Evolutionary conservation across 192 early-diverging fungal genomes (phyloP).

Genomic region (Backusella mclennaniae): DNA sequence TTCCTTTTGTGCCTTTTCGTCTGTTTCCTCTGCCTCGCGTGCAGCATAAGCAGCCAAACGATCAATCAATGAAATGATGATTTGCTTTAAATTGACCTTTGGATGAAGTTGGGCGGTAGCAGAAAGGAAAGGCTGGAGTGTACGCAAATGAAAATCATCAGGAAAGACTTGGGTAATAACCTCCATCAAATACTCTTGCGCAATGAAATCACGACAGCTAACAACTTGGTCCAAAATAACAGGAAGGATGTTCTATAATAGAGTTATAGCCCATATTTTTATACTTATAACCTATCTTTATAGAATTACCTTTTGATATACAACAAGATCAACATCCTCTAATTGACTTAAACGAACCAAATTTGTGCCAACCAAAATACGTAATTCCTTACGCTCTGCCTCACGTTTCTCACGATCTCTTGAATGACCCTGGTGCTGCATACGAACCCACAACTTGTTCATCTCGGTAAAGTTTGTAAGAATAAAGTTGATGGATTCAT

Average conservation of each 20-base stretch:
- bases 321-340: constrained; percentile 78
- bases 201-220: constrained; percentile 94
- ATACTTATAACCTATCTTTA: background rate
- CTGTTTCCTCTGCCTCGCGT: constrained; percentile 61
- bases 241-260: constrained; percentile 74
- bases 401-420: constrained; percentile 94
- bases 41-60: constrained; percentile 91
- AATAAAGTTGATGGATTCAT: constrained; percentile 95
- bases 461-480: constrained; percentile 99
- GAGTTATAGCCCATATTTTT: background rate
- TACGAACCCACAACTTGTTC: constrained; percentile 99
- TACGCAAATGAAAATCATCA: constrained; percentile 95
- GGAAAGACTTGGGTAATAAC: constrained; percentile 98
- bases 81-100: constrained; percentile 94
- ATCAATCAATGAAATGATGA: constrained; percentile 94
- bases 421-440: constrained; percentile 95
- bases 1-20: constrained; percentile 42
- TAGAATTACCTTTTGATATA: constrained; percentile 69
- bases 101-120: constrained; percentile 90
- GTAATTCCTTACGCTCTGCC: constrained; percentile 91
- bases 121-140: constrained; percentile 84
- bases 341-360: constrained; percentile 92
- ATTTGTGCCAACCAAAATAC: constrained; percentile 96
- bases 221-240: constrained; percentile 94
- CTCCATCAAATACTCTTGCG: constrained; percentile 99